Evolutionary conservation across 257 asterid species (phyloP).

Genomic region (Dorcoceras hygrometricum): DNA sequence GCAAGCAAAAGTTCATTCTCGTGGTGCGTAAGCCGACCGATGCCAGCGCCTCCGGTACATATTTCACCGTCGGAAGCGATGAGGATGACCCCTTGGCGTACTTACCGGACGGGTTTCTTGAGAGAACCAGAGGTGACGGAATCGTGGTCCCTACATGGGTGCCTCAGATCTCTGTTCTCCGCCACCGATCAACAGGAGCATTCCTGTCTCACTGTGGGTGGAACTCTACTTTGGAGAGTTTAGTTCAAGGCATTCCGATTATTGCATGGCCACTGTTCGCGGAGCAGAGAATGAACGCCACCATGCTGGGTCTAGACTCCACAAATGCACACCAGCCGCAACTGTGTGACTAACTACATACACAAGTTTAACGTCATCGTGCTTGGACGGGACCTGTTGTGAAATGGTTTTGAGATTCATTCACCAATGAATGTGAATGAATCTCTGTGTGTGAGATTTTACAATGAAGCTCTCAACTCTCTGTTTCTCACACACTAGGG

Average conservation of each 20-base stretch:
- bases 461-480: too few species aligned
- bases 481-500: too few species aligned
- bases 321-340: too few species aligned
- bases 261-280: conserved; percentile 58
- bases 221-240: conserved; percentile 49
- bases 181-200: conserved; percentile 35
- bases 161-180: conserved; percentile 37
- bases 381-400: too few species aligned
- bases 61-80: conserved; percentile 25
- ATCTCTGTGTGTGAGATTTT: too few species aligned
- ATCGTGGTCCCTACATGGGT: conserved; percentile 42
- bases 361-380: too few species aligned
- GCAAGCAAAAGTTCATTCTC: conserved; percentile 40
- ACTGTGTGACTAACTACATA: too few species aligned
- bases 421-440: too few species aligned
- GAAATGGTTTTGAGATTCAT: too few species aligned
- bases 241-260: conserved; percentile 41
- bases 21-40: conserved; percentile 42
- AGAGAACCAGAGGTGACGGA: conserved; percentile 24
- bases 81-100: conserved; percentile 23
- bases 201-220: conserved; percentile 52
- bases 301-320: conserved; percentile 28
- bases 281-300: conserved; percentile 48
- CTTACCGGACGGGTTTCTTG: conserved; percentile 35
- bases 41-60: conserved; percentile 21